Evolutionary conservation across 176 grass and related monocot species (phyloP).

Genomic region (Phyllostachys edulis): DNA sequence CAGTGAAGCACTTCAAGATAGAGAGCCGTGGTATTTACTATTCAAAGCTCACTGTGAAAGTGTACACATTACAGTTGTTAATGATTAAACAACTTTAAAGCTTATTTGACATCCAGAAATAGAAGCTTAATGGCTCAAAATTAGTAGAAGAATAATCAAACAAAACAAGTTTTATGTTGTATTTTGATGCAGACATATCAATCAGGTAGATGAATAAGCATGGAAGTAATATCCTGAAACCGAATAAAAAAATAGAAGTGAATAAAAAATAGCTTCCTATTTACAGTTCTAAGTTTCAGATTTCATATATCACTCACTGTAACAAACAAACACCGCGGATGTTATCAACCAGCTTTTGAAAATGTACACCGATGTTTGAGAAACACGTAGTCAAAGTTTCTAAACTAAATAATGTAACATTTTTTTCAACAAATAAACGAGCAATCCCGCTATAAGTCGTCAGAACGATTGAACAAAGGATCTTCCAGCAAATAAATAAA

Average conservation of each 20-base stretch:
- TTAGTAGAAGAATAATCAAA: neutral
- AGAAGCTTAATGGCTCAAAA: neutral
- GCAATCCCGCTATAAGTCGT: slow-evolving; percentile 34
- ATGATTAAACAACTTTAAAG: neutral
- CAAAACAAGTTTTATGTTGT: neutral
- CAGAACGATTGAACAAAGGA: slow-evolving; percentile 23
- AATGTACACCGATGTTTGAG: slow-evolving; percentile 39
- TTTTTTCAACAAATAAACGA: slow-evolving; percentile 37
- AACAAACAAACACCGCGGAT: slow-evolving; percentile 9
- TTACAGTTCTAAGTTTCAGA: slow-evolving; percentile 34
- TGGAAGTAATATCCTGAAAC: slow-evolving; percentile 21
- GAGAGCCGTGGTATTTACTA: neutral
- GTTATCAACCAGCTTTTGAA: slow-evolving; percentile 29
- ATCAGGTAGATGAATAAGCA: neutral
- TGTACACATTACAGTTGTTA: slow-evolving; percentile 3
- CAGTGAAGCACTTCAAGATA: slow-evolving; percentile 2
- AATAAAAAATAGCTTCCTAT: slow-evolving; percentile 28
- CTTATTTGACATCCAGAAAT: neutral
- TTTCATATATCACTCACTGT: slow-evolving; percentile 8
- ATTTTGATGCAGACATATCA: slow-evolving; percentile 5
- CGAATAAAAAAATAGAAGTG: slow-evolving; percentile 16
- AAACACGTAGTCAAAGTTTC: neutral
- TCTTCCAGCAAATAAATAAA: slow-evolving; percentile 37
- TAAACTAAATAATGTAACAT: slow-evolving; percentile 33
- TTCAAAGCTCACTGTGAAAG: neutral